Conservation (phyloP, 2,329 filamentous ascomycete genomes). For the Ilyonectria mors-panacis region DNA sequence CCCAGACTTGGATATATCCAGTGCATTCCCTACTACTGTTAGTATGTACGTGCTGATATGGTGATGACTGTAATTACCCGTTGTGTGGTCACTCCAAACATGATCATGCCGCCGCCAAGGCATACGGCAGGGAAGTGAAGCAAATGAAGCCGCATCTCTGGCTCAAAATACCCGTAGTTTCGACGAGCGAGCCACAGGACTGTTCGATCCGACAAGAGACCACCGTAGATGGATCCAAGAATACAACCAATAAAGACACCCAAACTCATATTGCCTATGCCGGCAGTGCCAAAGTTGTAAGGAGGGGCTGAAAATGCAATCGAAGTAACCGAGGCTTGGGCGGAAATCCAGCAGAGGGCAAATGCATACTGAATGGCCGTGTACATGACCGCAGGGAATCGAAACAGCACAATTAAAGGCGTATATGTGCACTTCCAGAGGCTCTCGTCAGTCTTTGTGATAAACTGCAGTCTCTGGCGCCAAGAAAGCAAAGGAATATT, state of each 20-base stretch:
- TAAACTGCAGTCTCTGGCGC: constrained; percentile 24
- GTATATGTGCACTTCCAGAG: constrained; percentile 21
- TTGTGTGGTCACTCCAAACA: constrained; percentile 54
- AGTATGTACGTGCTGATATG: background rate
- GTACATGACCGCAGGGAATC: constrained; percentile 56
- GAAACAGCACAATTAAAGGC: constrained; percentile 19
- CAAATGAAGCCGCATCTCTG: constrained; percentile 58
- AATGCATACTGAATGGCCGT: constrained; percentile 55
- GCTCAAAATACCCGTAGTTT: constrained; percentile 58
- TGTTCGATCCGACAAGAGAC: constrained; percentile 53
- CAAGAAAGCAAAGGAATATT: constrained; percentile 27
- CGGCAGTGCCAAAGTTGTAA: constrained; percentile 43
- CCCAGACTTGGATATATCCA: constrained; percentile 56
- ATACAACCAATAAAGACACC: constrained; percentile 53
- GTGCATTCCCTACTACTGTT: constrained; percentile 53
- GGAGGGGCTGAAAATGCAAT: constrained; percentile 52
- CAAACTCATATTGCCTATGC: constrained; percentile 43
- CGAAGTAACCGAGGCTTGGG: constrained; percentile 49
- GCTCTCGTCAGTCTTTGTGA: constrained; percentile 37
- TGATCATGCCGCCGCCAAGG: constrained; percentile 52
- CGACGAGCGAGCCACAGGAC: constrained; percentile 53
- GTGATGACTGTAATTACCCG: constrained; percentile 41
- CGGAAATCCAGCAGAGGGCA: constrained; percentile 53
- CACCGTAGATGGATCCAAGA: constrained; percentile 54
- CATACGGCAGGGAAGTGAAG: constrained; percentile 47